Conservation (phyloP, 352 stramenopile species). For the Phytophthora capsici region DNA sequence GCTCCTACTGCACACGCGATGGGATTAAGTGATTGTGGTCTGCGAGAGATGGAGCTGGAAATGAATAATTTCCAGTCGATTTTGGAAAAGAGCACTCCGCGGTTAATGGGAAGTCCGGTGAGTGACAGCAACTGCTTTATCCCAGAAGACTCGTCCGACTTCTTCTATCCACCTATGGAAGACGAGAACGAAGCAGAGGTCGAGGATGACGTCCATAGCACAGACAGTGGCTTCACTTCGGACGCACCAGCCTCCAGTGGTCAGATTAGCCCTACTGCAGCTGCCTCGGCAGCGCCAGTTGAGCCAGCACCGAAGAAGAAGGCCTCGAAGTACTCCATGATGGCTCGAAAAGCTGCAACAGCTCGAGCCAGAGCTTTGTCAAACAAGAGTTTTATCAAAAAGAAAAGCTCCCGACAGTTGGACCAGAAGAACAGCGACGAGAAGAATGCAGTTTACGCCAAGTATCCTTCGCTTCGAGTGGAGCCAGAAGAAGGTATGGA, state of each 20-base stretch:
- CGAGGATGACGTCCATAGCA: constrained; percentile 41
- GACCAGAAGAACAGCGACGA: constrained; percentile 55
- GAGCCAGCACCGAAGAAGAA: constrained; percentile 29
- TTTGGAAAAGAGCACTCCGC: constrained; percentile 68
- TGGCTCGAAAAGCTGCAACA: constrained; percentile 68
- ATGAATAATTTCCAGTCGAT: constrained; percentile 72
- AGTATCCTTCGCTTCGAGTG: constrained; percentile 74
- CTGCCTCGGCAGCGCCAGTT: constrained; percentile 22
- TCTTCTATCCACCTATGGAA: constrained; percentile 58
- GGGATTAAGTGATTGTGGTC: constrained; percentile 73
- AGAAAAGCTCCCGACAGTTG: constrained; percentile 46
- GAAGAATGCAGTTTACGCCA: constrained; percentile 43
- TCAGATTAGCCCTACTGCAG: constrained; percentile 18
- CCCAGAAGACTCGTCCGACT: constrained; percentile 56
- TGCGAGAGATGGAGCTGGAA: constrained; percentile 86
- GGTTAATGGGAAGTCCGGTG: constrained; percentile 33
- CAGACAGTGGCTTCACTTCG: constrained; percentile 24
- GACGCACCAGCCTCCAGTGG: constrained; percentile 20
- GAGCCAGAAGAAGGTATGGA: constrained; percentile 68
- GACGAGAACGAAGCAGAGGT: constrained; percentile 52
- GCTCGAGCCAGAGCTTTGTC: constrained; percentile 57
- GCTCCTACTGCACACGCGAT: constrained; percentile 84
- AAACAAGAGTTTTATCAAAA: constrained; percentile 51
- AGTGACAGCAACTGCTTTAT: constrained; percentile 48
- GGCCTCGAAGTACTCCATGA: constrained; percentile 61